Evolutionary conservation across 257 asterid species (phyloP).

Genomic region (Anisodus acutangulus): DNA sequence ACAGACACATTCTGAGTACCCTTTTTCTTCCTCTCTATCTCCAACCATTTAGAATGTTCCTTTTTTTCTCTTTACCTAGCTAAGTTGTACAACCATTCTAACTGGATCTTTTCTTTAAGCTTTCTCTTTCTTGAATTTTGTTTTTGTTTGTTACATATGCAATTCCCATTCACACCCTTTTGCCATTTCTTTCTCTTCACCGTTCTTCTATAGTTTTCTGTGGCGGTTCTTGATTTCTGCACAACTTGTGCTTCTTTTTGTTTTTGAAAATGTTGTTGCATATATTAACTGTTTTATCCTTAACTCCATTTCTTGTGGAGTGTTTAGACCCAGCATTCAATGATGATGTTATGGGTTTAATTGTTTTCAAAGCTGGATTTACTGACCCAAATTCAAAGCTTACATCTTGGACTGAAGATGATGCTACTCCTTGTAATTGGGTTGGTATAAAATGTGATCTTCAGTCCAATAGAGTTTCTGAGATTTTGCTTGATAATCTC

Average conservation of each 20-base stretch:
- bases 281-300: conserved; percentile 37
- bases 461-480: conserved; percentile 60
- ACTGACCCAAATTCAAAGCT: conserved; percentile 67
- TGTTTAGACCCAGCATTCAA: conserved; percentile 66
- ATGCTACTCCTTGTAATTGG: conserved; percentile 70
- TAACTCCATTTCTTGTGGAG: conserved; percentile 38
- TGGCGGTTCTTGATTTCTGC: background rate
- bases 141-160: too few relatives aligned
- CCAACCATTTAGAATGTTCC: background rate
- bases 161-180: too few relatives aligned
- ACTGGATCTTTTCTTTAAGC: too few relatives aligned
- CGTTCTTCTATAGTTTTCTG: background rate
- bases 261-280: conserved; percentile 41
- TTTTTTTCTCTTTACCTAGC: background rate
- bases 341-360: conserved; percentile 85
- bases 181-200: too few relatives aligned
- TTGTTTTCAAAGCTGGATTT: conserved; percentile 72
- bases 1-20: background rate
- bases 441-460: conserved; percentile 68
- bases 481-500: conserved; percentile 56
- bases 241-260: background rate
- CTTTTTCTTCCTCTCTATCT: too few relatives aligned
- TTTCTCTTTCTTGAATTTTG: too few relatives aligned
- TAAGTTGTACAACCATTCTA: background rate
- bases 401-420: conserved; percentile 80